Evolutionary conservation across 2,329 filamentous ascomycete genomes (phyloP).

Genomic region (Xylaria hypoxylon): DNA sequence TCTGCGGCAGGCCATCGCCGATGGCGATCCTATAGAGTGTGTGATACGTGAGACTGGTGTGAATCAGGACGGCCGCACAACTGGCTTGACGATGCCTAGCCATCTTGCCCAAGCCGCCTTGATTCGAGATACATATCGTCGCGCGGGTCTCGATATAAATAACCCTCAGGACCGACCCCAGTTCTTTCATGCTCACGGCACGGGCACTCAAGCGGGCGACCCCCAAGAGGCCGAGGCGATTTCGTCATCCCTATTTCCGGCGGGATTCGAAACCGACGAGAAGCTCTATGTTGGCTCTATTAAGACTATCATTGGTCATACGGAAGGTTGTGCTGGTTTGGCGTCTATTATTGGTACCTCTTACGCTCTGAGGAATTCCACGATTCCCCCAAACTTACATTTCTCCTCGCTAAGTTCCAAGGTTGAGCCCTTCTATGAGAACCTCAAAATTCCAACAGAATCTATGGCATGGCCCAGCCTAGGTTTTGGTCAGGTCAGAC

Average conservation of each 20-base stretch:
- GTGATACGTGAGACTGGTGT: conserved; percentile 36
- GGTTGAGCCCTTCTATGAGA: background rate
- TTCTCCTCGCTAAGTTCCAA: background rate
- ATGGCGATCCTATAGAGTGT: conserved; percentile 48
- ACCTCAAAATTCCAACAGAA: background rate
- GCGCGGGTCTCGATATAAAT: conserved; percentile 46
- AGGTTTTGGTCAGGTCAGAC: background rate
- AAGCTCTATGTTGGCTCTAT: conserved; percentile 5
- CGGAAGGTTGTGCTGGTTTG: conserved; percentile 15
- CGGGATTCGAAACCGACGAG: background rate
- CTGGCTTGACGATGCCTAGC: conserved; percentile 58
- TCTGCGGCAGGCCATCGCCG: conserved; percentile 45
- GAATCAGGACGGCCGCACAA: conserved; percentile 42
- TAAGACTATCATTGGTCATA: background rate
- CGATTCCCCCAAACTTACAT: conserved; percentile 11
- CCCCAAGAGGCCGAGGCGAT: conserved; percentile 36
- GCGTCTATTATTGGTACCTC: conserved; percentile 2
- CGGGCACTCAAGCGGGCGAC: conserved; percentile 32
- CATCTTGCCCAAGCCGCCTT: conserved; percentile 48
- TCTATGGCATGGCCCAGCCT: background rate
- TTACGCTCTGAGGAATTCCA: background rate
- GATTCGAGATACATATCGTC: conserved; percentile 50
- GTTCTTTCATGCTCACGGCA: conserved; percentile 40
- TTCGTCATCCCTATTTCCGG: background rate
- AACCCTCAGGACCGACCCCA: conserved; percentile 38